These are phyloP conservation scores for Globisporangium radiosum DNA, from an alignment of 352 stramenopile genomes.

Conservation along the genomic window DNA sequence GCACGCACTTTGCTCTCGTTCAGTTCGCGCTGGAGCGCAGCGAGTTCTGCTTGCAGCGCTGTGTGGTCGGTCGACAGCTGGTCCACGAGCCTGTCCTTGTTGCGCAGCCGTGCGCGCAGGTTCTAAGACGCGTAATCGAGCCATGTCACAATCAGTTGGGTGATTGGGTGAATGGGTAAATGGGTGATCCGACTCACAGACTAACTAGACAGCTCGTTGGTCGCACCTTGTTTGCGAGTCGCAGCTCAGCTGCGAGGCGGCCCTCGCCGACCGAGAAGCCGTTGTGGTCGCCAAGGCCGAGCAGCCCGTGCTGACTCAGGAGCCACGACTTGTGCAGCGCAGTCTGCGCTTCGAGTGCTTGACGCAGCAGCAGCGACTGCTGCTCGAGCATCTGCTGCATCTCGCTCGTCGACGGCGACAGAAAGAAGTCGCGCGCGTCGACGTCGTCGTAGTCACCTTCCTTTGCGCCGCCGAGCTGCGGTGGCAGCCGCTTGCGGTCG, in stretches of 20 bases:
- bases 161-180: too few relatives aligned
- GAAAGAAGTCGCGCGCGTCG: slow-evolving; percentile 65
- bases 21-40: slow-evolving; percentile 54
- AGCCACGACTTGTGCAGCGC: slow-evolving; percentile 74
- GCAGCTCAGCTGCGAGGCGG: slow-evolving; percentile 67
- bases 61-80: slow-evolving; percentile 74
- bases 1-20: slow-evolving; percentile 44
- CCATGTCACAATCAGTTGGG: too few relatives aligned
- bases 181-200: too few relatives aligned
- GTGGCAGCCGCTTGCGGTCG: slow-evolving; percentile 19
- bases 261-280: slow-evolving; percentile 81
- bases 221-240: slow-evolving; percentile 79
- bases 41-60: slow-evolving; percentile 43
- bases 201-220: too few relatives aligned
- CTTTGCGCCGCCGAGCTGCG: slow-evolving; percentile 40
- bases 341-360: slow-evolving; percentile 63
- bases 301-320: slow-evolving; percentile 65
- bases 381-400: slow-evolving; percentile 88
- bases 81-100: slow-evolving; percentile 81
- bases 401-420: slow-evolving; percentile 79
- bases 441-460: slow-evolving; percentile 45
- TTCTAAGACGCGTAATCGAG: slow-evolving; percentile 34
- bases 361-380: slow-evolving; percentile 63
- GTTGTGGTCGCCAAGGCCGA: slow-evolving; percentile 38
- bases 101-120: slow-evolving; percentile 62